These are phyloP conservation scores for Ogataea angusta DNA, from an alignment of 805 yeast genomes.

Conservation along the genomic window DNA sequence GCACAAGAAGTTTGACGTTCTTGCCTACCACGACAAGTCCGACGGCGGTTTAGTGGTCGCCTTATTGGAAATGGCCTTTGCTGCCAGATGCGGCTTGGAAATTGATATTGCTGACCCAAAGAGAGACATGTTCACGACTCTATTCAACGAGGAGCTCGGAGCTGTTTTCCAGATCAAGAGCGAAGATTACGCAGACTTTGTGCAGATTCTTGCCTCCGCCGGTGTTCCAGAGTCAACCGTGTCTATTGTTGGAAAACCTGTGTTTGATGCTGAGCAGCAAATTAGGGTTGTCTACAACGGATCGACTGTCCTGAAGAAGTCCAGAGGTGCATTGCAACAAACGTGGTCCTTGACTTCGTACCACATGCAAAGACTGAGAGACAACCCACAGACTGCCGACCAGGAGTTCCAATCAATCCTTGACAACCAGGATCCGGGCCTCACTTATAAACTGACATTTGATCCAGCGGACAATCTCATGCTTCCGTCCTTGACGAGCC, in stretches of 20 bases:
- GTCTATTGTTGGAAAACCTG: constrained; percentile 67
- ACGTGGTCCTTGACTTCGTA: constrained; percentile 87
- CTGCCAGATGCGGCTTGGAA: constrained; percentile 82
- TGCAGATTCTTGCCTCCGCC: constrained; percentile 48
- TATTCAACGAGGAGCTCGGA: constrained; percentile 94
- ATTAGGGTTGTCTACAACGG: constrained; percentile 49
- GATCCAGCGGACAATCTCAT: constrained; percentile 51
- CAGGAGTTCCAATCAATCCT: constrained; percentile 74
- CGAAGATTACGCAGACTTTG: constrained; percentile 52
- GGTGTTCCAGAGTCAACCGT: constrained; percentile 57
- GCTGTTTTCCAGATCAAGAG: constrained; percentile 85
- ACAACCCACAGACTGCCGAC: constrained; percentile 85
- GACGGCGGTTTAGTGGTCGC: constrained; percentile 95
- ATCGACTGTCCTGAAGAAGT: constrained; percentile 41
- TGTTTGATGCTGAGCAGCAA: constrained; percentile 44
- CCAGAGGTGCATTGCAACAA: constrained; percentile 74
- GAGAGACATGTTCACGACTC: constrained; percentile 45
- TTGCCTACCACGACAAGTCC: constrained; percentile 92
- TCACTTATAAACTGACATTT: constrained; percentile 74
- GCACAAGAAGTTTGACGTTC: constrained; percentile 63
- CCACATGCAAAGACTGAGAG: constrained; percentile 86
- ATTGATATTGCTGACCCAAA: constrained; percentile 41
- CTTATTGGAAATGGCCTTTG: constrained; percentile 92
- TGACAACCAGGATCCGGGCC: constrained; percentile 89
- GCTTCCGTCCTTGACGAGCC: constrained; percentile 35